Percentiles rank a stretch among this genome's conserved stretches.
Conservation (phyloP, 805 yeast genomes). For the Zygosaccharomyces lentus region DNA sequence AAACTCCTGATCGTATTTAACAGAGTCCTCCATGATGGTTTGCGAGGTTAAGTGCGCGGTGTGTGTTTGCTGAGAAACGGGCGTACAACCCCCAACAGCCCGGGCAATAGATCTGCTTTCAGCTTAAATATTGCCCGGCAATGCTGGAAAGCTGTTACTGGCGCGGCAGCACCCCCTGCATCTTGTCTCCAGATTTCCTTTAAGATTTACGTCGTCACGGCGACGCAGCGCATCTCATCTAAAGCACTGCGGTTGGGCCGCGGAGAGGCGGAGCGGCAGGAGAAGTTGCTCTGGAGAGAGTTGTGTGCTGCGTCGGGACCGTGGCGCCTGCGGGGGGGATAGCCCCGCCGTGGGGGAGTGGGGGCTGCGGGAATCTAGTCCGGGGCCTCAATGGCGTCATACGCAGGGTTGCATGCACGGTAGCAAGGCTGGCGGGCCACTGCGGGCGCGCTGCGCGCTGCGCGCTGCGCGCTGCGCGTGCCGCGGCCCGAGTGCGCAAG, state of each 20-base stretch:
- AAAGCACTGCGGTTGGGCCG: not conserved
- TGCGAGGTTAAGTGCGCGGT: not conserved
- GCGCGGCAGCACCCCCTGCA: not conserved
- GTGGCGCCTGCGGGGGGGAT: not conserved
- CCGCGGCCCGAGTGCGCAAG: too few relatives aligned
- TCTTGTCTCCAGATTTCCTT: not conserved
- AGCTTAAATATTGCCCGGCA: not conserved
- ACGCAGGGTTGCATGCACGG: too few relatives aligned
- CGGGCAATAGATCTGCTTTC: too few relatives aligned
- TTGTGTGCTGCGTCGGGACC: not conserved
- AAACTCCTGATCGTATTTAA: constrained; percentile 9
- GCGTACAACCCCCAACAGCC: too few relatives aligned
- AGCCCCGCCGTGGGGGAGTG: not conserved
- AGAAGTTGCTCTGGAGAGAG: not conserved
- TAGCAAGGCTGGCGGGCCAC: too few relatives aligned
- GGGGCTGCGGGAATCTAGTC: too few relatives aligned
- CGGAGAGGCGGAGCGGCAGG: not conserved
- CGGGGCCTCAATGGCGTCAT: too few relatives aligned
- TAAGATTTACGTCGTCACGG: not conserved
- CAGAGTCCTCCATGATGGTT: not conserved
- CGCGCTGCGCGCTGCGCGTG: too few relatives aligned
- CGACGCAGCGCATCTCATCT: not conserved
- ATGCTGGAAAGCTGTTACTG: not conserved
- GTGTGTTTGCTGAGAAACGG: not conserved
- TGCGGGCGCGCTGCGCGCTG: too few relatives aligned